Evolutionary conservation across 768 basidiomycete species (phyloP), one percentile per base, ranked within the genome.

Genomic region (Tulasnella sp.): DNA sequence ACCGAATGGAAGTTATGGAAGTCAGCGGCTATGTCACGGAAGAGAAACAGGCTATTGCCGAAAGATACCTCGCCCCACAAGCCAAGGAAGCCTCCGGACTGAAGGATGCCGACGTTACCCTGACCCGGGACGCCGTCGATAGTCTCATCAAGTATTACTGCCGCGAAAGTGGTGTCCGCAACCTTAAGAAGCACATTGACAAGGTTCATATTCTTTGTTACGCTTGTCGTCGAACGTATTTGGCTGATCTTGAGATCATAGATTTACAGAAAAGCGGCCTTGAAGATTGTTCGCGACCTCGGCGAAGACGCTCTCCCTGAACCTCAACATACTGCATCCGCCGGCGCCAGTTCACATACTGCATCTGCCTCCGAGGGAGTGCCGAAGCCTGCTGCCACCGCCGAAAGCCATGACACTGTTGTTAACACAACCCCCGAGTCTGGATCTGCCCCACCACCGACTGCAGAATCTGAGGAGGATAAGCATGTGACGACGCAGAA

Each of bases 151-250:
- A 96, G 82, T 98, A 96, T 83, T 99, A 99, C 83, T 96, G 94
- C 82, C 88, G 97, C 31, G 97, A 99, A 85, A 97, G 94, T 80
- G 97, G 97, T 64, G 97, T 99, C 38, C 86, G 97, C 70, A 95
- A 96, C 81, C 81, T 99, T 82, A 99, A 99, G 90, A 99, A 99
- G 84, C 93, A 96, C 80, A 97, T 99, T 74, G 97, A 99, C 81
- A 99, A 99, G 90, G 95, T 94, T 75, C 72, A 79, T 78, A 76
- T 34, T 81, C 25, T 17, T 37, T 40, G 34, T 78, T 31, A 15
- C 37, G 36, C 40, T 52, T 6, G 76, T 19, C 34, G 22, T n/a
- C 4, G 1, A 39, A 64, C 11, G 22, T 1, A 11, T 31, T 37
- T 6, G 8, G 36, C 22, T 34, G 3, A 54, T 15, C 7, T 15